A percentile compares a stretch with the other conserved stretches of the same genome.
phyloP scores from a whole-genome alignment of 2,329 filamentous ascomycete species.

The Achaetomium macrosporum region DNA sequence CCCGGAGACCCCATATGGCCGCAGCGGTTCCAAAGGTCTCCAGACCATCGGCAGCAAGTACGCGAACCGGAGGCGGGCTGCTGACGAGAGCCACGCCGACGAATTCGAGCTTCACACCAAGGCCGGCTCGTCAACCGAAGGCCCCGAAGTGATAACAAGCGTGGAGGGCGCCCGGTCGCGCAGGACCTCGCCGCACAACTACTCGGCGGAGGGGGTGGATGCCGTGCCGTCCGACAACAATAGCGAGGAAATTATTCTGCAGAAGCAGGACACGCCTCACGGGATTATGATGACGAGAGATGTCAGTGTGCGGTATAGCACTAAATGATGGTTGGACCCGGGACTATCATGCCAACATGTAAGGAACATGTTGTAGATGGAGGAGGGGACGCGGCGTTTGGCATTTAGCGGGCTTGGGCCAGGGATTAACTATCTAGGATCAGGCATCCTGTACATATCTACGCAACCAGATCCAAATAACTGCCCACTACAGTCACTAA shows the following conservation, averaged over 20 bases:
- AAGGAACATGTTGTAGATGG: too few species aligned
- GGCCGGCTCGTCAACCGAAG: neutral
- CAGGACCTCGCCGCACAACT: neutral
- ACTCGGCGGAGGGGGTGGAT: neutral
- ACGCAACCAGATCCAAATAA: too few species aligned
- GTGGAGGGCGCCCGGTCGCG: neutral
- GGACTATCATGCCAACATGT: too few species aligned
- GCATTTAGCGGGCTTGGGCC: too few species aligned
- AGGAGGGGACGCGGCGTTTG: too few species aligned
- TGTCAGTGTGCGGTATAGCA: conserved; percentile 5
- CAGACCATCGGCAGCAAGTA: conserved; percentile 10
- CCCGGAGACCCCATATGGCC: neutral
- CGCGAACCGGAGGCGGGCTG: neutral
- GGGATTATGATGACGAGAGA: conserved; percentile 6
- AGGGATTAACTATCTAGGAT: too few species aligned
- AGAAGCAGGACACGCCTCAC: neutral
- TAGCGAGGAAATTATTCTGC: conserved; percentile 11
- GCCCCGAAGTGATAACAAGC: conserved; percentile 1
- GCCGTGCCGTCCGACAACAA: neutral
- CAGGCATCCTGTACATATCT: too few species aligned
- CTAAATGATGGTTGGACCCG: neutral
- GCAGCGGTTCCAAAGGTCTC: conserved; percentile 1
- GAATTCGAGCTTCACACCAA: conserved; percentile 10
- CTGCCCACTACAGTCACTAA: too few species aligned
- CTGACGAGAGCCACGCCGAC: neutral